These are phyloP conservation scores for Colletotrichum spinosum DNA, from an alignment of 2,329 filamentous ascomycete genomes.

Conservation along the genomic window DNA sequence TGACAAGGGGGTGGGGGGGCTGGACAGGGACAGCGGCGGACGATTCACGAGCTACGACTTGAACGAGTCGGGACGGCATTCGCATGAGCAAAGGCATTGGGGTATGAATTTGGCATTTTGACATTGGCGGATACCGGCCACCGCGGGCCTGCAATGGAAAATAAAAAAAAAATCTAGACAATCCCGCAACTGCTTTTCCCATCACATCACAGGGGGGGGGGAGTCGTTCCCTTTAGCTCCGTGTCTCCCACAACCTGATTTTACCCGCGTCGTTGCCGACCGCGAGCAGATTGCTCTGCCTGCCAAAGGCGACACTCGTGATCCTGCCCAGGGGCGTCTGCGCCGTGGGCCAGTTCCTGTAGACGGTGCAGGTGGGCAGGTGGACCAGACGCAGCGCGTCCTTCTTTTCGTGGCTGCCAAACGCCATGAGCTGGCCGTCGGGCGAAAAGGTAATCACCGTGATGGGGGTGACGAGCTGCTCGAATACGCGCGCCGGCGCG, in stretches of 20 bases:
- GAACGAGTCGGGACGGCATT: neutral
- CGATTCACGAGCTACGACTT: too few relatives aligned
- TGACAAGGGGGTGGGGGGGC: too few relatives aligned
- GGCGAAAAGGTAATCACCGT: conserved; percentile 84
- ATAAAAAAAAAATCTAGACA: neutral
- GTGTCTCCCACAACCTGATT: conserved; percentile 91
- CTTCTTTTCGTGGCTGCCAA: conserved; percentile 88
- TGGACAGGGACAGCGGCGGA: too few relatives aligned
- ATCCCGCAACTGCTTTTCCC: conserved; percentile 6
- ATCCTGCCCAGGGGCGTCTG: conserved; percentile 90
- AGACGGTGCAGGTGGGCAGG: conserved; percentile 91
- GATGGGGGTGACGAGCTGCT: conserved; percentile 89
- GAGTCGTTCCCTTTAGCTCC: conserved; percentile 58
- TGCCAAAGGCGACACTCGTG: conserved; percentile 77
- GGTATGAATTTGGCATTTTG: conserved; percentile 16
- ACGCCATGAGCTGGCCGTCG: conserved; percentile 89
- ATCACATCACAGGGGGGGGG: neutral
- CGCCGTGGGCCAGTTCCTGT: conserved; percentile 95
- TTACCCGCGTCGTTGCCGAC: conserved; percentile 91
- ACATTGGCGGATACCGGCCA: conserved; percentile 3
- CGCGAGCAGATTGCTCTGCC: conserved; percentile 76
- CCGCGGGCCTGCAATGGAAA: neutral
- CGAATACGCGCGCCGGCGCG: conserved; percentile 78
- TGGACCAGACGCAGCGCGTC: conserved; percentile 91
- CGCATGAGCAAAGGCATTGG: neutral